Conservation (phyloP, 2,329 filamentous ascomycete genomes). For the Biscogniauxia sp. region DNA sequence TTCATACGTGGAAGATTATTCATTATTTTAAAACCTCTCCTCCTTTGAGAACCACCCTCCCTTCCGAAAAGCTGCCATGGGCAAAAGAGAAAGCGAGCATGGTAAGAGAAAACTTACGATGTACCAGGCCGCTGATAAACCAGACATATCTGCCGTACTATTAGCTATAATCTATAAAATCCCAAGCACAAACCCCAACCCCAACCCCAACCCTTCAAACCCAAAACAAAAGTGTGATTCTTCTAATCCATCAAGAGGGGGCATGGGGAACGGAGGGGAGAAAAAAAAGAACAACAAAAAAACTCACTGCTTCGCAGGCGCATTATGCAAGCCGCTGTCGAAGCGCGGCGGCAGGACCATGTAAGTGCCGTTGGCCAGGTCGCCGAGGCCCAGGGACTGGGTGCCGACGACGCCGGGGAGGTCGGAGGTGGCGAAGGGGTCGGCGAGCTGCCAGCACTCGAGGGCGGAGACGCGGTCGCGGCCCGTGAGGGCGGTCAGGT, state of each 20-base stretch:
- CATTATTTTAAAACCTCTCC: no score
- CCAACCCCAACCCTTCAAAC: no score
- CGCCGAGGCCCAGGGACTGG: conserved; percentile 31
- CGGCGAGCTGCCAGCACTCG: conserved; percentile 44
- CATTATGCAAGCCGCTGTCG: conserved; percentile 41
- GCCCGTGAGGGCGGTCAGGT: conserved; percentile 41
- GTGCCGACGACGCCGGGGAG: conserved; percentile 35
- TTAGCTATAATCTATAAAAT: background rate
- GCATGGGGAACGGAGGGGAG: no score
- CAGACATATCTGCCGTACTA: conserved; percentile 30
- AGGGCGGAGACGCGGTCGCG: conserved; percentile 38
- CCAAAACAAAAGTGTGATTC: no score
- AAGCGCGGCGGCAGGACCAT: conserved; percentile 36
- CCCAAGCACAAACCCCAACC: no score
- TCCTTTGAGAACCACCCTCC: no score
- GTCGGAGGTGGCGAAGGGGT: conserved; percentile 32
- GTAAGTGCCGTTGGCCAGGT: conserved; percentile 34
- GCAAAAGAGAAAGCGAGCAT: no score
- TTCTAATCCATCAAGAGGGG: no score
- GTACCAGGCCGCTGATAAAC: conserved; percentile 39
- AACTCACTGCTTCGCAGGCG: conserved; percentile 41
- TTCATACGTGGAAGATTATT: no score
- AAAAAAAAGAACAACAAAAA: background rate
- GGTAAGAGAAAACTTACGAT: conserved; percentile 18
- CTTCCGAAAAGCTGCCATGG: no score